phyloP scores from a whole-genome alignment of 306 rosid genomes.

The Trichosanthes truncata region DNA sequence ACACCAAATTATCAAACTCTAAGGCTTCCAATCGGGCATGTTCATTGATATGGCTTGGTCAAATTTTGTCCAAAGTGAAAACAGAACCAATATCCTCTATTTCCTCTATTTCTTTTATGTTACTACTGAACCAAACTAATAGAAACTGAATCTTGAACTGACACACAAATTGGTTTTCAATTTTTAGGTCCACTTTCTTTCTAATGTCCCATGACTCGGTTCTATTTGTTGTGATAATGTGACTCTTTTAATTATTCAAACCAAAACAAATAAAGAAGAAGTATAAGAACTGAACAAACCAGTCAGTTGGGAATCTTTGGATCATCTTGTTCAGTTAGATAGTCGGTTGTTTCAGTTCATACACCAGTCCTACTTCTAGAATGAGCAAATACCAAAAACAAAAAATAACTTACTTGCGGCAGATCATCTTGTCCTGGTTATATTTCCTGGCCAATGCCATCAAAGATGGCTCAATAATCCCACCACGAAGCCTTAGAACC shows the following conservation, averaged over 20 bases:
- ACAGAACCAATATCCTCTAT: not conserved
- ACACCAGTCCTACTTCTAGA: not conserved
- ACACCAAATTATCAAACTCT: not conserved
- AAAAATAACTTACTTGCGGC: constrained; percentile 82
- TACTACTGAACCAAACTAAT: not conserved
- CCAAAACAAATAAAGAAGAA: not conserved
- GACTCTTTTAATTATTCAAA: not conserved
- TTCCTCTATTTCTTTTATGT: not conserved
- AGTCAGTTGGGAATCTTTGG: not conserved
- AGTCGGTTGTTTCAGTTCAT: not conserved
- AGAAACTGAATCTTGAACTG: not conserved
- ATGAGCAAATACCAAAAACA: not conserved
- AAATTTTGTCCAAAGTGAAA: not conserved
- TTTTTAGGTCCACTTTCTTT: not conserved
- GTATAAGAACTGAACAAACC: not conserved
- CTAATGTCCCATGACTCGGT: not conserved
- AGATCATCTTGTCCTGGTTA: constrained; percentile 84
- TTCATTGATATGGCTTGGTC: not conserved
- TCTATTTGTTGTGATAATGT: not conserved
- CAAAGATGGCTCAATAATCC: constrained; percentile 89
- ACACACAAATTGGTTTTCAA: not conserved
- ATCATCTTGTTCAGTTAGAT: not conserved
- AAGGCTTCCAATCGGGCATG: not conserved
- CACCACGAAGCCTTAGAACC: constrained; percentile 98
- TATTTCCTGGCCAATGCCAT: constrained; percentile 97